phyloP scores from a whole-genome alignment of 2,329 filamentous ascomycete genomes.

The Leptoxyphium fumago region DNA sequence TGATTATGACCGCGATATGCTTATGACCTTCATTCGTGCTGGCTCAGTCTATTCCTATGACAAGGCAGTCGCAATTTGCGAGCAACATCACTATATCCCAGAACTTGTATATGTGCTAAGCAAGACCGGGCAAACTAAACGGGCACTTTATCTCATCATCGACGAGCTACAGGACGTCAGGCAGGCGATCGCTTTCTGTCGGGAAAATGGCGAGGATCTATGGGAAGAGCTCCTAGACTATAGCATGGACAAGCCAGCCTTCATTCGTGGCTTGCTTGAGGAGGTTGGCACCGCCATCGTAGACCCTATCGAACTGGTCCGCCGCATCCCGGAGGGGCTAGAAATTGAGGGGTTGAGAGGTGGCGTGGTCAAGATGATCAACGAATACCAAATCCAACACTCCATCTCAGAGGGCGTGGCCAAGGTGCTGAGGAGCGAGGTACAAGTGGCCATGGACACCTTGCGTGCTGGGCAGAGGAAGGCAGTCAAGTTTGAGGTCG shows the following conservation, averaged over 20 bases:
- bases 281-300: conserved; percentile 80
- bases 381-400: conserved; percentile 89
- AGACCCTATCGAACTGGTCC: conserved; percentile 77
- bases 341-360: conserved; percentile 84
- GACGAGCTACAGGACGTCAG: conserved; percentile 82
- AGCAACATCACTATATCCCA: conserved; percentile 64
- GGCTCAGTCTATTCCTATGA: conserved; percentile 74
- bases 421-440: conserved; percentile 72
- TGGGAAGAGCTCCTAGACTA: conserved; percentile 94
- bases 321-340: conserved; percentile 80
- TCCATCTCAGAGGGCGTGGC: conserved; percentile 86
- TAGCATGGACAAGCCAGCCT: conserved; percentile 92
- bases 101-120: conserved; percentile 94
- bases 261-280: conserved; percentile 81
- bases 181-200: conserved; percentile 87
- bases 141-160: conserved; percentile 83
- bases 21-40: conserved; percentile 82
- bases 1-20: conserved; percentile 58
- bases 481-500: conserved; percentile 78
- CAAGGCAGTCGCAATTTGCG: conserved; percentile 62
- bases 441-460: conserved; percentile 66
- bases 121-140: conserved; percentile 87
- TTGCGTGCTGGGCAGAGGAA: conserved; percentile 66
- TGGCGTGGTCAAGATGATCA: conserved; percentile 77
- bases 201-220: conserved; percentile 77